These are phyloP conservation scores for Diplodia sapinea DNA, from an alignment of 2,329 filamentous ascomycete species.

Conservation along the genomic window DNA sequence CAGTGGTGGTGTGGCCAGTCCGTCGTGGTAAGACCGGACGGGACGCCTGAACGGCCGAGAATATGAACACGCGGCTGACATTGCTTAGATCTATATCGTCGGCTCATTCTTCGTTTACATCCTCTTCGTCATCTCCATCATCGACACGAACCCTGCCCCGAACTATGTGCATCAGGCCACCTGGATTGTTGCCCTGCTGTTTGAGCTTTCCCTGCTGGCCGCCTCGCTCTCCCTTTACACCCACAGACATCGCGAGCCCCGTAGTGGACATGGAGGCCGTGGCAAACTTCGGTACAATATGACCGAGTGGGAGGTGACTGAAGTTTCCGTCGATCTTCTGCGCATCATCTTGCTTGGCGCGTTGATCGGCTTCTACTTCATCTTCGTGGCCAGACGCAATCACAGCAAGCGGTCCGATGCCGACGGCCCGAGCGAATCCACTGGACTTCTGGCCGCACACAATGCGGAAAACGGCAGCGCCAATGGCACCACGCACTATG, in stretches of 20 bases:
- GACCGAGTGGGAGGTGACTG: constrained; percentile 67
- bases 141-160: constrained; percentile 82
- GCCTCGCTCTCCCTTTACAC: constrained; percentile 73
- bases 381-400: constrained; percentile 54
- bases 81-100: constrained; percentile 76
- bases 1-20: constrained; percentile 84
- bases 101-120: constrained; percentile 87
- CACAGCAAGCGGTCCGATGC: constrained; percentile 37
- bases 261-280: constrained; percentile 51
- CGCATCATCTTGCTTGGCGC: constrained; percentile 71
- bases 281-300: constrained; percentile 44
- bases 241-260: constrained; percentile 68
- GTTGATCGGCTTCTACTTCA: constrained; percentile 64
- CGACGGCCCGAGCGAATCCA: constrained; percentile 59
- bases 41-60: constrained; percentile 9
- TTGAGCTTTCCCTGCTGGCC: constrained; percentile 75
- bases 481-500: constrained; percentile 60
- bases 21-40: constrained; percentile 66
- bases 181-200: constrained; percentile 74
- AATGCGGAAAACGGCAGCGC: constrained; percentile 55
- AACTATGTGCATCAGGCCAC: constrained; percentile 78
- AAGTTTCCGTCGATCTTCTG: constrained; percentile 69
- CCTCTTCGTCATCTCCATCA: constrained; percentile 82
- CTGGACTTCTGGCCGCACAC: constrained; percentile 65
- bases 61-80: constrained; percentile 35